Base-by-base conservation (phyloP, 805 yeast species). In the Metschnikowia sp. region DNA sequence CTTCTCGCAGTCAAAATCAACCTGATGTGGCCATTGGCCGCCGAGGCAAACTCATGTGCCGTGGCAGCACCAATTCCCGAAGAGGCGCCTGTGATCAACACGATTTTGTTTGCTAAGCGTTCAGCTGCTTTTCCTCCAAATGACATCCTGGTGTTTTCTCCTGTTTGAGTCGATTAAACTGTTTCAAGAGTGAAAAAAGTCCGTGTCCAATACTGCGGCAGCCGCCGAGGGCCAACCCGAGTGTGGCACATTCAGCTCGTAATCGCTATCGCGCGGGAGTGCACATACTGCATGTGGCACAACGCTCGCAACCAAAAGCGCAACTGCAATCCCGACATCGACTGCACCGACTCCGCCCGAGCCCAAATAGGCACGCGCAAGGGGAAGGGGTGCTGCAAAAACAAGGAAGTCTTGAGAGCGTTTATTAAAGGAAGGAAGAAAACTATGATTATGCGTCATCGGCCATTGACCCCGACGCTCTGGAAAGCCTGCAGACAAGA, bases 1-100 rank as follows among this genome's bases (percentile, higher is more conserved):
- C 75, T 62, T 53, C 75, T 63, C 9, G 75, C 75, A 6, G 73
- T 65, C 50, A 70, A 61, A 32, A 70, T 60, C 48, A 70, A 61
- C 51, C 56, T 66, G 49, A 69, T 61, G 32, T 66, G 56, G 15
- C 75, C 75, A 45, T 67, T 62, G 35, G 73, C 61, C 18, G 74
- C 72, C 19, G 74, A 82, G 37, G 96, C 94, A 55, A 88, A 82
- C 63, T 91, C 96, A 40, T 76, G 67, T 12, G 97, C 98, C 10
- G 97, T 90, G 45, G 96, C 94, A 55, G 81, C 82, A 10, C 98
- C 99, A 59, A 92, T 92, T 47, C 98, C 98, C 12, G 96, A 83
- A 26, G 96, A 88, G 8, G 98, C 98, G 52, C 98, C 98, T n/a
- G 98, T 70, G 39, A 70, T 66, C 36, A 70, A 58, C 9, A 70